These are phyloP conservation scores for Trichophyton schoenleinii DNA, from an alignment of 2,329 filamentous ascomycete genomes.

Conservation along the genomic window DNA sequence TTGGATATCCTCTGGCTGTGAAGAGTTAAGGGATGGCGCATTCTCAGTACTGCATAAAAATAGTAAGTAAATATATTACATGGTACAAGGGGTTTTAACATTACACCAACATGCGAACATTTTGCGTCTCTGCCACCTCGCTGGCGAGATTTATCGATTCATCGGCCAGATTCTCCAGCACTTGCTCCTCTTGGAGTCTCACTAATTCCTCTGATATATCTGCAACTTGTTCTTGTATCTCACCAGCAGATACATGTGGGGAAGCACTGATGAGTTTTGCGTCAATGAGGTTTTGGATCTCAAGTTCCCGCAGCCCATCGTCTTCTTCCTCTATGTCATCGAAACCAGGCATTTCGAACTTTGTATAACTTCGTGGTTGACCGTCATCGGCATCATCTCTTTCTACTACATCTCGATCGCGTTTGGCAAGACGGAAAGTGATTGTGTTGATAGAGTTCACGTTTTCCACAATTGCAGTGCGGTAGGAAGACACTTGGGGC, in stretches of 20 bases:
- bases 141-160: conserved; percentile 15
- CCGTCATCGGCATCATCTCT: conserved; percentile 54
- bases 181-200: background rate
- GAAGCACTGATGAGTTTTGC: conserved; percentile 49
- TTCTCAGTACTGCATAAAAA: background rate
- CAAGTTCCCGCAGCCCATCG: conserved; percentile 49
- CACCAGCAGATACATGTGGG: background rate
- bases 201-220: conserved; percentile 7
- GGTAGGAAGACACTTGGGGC: conserved; percentile 40
- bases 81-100: background rate
- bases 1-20: conserved; percentile 11
- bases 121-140: conserved; percentile 20
- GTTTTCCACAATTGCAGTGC: conserved; percentile 53
- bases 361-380: conserved; percentile 61
- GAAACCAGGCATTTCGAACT: conserved; percentile 61
- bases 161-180: conserved; percentile 14
- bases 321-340: conserved; percentile 44
- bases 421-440: conserved; percentile 55
- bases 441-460: conserved; percentile 39
- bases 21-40: conserved; percentile 4
- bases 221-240: background rate
- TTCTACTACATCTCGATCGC: conserved; percentile 45
- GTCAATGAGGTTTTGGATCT: conserved; percentile 53
- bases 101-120: conserved; percentile 29
- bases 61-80: background rate